Evolutionary conservation across 495 filamentous ascomycete genomes (phyloP).

Genomic region (Daldinia concentrica): DNA sequence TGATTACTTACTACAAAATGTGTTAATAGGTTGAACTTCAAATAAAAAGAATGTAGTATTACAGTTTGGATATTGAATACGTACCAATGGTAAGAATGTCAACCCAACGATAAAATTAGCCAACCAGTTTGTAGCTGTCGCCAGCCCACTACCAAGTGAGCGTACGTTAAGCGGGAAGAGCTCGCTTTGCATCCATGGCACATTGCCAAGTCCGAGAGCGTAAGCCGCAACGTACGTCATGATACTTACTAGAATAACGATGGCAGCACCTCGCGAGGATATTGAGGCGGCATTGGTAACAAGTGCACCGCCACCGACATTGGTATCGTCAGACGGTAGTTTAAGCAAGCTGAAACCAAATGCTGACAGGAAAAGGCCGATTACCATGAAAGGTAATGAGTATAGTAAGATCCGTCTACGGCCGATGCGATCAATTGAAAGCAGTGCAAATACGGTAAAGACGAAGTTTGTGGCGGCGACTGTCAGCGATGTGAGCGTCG

Average conservation of each 20-base stretch:
- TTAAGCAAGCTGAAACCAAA: constrained; percentile 71
- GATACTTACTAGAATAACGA: constrained; percentile 73
- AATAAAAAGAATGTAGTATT: background rate
- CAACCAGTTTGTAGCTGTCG: constrained; percentile 89
- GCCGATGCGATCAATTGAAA: constrained; percentile 81
- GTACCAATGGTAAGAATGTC: constrained; percentile 78
- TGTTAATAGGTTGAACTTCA: constrained; percentile 22
- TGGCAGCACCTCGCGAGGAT: constrained; percentile 49
- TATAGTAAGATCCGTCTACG: constrained; percentile 81
- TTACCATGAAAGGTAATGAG: constrained; percentile 85
- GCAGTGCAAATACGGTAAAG: constrained; percentile 80
- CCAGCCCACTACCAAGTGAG: constrained; percentile 79
- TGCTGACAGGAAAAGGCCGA: constrained; percentile 72
- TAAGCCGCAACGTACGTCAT: constrained; percentile 87
- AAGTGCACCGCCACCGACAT: constrained; percentile 37
- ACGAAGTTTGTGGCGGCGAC: constrained; percentile 86
- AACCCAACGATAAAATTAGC: constrained; percentile 88
- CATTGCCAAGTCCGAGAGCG: constrained; percentile 87
- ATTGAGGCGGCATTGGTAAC: constrained; percentile 14
- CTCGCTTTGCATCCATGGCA: constrained; percentile 94
- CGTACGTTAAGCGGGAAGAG: constrained; percentile 87
- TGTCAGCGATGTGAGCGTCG: constrained; percentile 81
- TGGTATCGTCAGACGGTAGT: constrained; percentile 48
- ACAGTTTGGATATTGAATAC: constrained; percentile 1
- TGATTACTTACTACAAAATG: constrained; percentile 28